Percentiles rank a stretch among this genome's conserved stretches.
Evolutionary conservation across 345 rosid species (phyloP).

Genomic region (Aurinia saxatilis): DNA sequence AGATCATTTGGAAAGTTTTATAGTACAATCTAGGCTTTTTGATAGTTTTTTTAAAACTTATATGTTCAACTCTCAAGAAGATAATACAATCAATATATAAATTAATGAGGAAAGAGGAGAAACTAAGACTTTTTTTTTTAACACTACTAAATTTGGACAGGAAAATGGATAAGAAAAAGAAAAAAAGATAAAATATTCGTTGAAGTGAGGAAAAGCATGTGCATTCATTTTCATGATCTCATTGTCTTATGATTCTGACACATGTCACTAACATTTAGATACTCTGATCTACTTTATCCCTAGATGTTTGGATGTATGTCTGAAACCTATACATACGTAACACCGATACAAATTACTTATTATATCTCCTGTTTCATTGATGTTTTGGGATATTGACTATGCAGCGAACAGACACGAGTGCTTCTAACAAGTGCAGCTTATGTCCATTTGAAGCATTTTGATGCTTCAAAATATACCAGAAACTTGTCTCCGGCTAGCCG

Average conservation of each 20-base stretch:
- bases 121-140: neutral
- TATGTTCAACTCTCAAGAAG: neutral
- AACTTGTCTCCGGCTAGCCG: conserved; percentile 84
- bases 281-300: neutral
- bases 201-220: conserved; percentile 14
- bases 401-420: conserved; percentile 86
- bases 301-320: conserved; percentile 14
- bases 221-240: conserved; percentile 1
- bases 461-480: conserved; percentile 70
- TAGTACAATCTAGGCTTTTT: too few species aligned
- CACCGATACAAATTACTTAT: neutral
- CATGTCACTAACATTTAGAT: conserved; percentile 11
- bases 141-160: neutral
- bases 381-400: conserved; percentile 7
- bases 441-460: conserved; percentile 87
- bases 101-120: neutral
- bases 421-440: conserved; percentile 89
- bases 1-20: too few species aligned
- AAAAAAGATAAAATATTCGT: neutral
- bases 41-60: too few species aligned
- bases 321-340: neutral
- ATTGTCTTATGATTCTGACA: neutral
- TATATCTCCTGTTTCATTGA: neutral
- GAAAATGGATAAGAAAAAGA: conserved; percentile 4
- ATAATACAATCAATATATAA: neutral